These are phyloP conservation scores for Didymella segeticola DNA, from an alignment of 2,329 filamentous ascomycete genomes.

Conservation along the genomic window DNA sequence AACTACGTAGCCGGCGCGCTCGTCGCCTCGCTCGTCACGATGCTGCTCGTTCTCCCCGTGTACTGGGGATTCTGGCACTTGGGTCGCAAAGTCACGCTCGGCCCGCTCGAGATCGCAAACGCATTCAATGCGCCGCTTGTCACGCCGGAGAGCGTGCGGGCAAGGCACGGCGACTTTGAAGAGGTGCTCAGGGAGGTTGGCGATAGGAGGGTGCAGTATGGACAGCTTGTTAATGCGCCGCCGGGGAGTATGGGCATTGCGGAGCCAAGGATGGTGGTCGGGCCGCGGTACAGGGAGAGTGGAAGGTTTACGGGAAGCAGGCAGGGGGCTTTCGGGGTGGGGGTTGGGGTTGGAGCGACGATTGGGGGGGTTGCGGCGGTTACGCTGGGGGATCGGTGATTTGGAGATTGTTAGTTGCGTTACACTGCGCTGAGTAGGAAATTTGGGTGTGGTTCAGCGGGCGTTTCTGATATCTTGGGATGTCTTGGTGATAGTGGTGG, in stretches of 20 bases:
- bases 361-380: slow-evolving; percentile 23
- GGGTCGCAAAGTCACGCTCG: slow-evolving; percentile 44
- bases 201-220: slow-evolving; percentile 26
- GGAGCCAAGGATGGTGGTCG: slow-evolving; percentile 24
- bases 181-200: slow-evolving; percentile 30
- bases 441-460: too few relatives aligned
- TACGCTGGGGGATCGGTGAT: slow-evolving; percentile 14
- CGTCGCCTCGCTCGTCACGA: slow-evolving; percentile 38
- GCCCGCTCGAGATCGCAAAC: slow-evolving; percentile 46
- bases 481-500: too few relatives aligned
- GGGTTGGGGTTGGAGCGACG: slow-evolving; percentile 7
- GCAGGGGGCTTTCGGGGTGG: slow-evolving; percentile 8
- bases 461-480: too few relatives aligned
- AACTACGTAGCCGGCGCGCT: slow-evolving; percentile 41
- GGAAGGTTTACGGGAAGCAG: slow-evolving; percentile 1
- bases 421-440: too few relatives aligned
- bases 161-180: slow-evolving; percentile 31
- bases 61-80: slow-evolving; percentile 49
- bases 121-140: slow-evolving; percentile 41
- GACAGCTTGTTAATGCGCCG: slow-evolving; percentile 25
- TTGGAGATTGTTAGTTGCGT: too few relatives aligned
- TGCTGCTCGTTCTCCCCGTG: slow-evolving; percentile 41
- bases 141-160: slow-evolving; percentile 22
- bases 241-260: slow-evolving; percentile 30
- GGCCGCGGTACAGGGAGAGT: slow-evolving; percentile 9